These are phyloP conservation scores for Melanopsichium pennsylvanicum DNA, from an alignment of 1,284 basidiomycete species.

Conservation along the genomic window DNA sequence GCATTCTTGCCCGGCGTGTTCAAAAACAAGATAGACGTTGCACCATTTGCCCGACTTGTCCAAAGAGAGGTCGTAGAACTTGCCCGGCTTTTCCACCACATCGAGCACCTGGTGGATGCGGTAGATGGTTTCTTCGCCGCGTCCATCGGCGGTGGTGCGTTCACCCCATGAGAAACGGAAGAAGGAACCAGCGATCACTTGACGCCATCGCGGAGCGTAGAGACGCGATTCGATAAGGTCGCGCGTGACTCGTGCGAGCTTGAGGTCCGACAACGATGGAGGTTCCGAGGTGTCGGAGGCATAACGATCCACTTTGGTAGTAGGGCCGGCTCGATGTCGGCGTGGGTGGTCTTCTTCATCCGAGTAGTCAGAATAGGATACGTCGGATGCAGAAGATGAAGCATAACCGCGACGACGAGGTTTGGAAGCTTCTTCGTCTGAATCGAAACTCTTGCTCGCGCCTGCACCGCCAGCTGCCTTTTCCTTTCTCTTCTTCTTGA, in stretches of 20 bases:
- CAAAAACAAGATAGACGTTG: constrained; percentile 50
- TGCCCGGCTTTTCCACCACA: constrained; percentile 70
- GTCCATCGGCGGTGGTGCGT: constrained; percentile 68
- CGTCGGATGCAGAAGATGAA: background rate
- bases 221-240: constrained; percentile 74
- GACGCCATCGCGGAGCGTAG: constrained; percentile 78
- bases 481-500: constrained; percentile 48
- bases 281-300: constrained; percentile 70
- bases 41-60: constrained; percentile 47
- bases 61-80: constrained; percentile 78
- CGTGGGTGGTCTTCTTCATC: constrained; percentile 50
- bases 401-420: constrained; percentile 4
- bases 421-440: constrained; percentile 1
- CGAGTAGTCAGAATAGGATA: constrained; percentile 28
- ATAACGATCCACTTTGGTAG: background rate
- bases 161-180: constrained; percentile 54
- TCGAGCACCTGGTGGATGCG: constrained; percentile 80
- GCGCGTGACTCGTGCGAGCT: constrained; percentile 73
- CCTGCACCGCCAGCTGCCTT: constrained; percentile 35
- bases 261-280: constrained; percentile 71
- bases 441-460: too few relatives aligned
- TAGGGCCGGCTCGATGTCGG: background rate
- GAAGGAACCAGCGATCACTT: constrained; percentile 76
- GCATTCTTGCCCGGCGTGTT: constrained; percentile 43
- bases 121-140: constrained; percentile 74